These are phyloP conservation scores for Solanum hybrid DNA, from an alignment of 305 asterid species.

Conservation along the genomic window DNA sequence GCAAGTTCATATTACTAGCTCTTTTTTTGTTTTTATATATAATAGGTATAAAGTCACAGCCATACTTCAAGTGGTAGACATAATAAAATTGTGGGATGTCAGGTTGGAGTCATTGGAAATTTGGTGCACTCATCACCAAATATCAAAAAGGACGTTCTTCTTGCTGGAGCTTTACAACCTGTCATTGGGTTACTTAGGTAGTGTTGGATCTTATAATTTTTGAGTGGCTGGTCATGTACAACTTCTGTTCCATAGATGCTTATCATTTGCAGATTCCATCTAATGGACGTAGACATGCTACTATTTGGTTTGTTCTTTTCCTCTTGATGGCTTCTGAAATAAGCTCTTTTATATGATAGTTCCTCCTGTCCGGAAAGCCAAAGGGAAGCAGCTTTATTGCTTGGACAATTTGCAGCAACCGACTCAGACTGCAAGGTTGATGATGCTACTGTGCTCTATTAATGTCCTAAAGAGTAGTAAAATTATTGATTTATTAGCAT, in stretches of 20 bases:
- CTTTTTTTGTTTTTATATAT: neutral
- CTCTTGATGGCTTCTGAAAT: neutral
- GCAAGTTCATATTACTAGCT: neutral
- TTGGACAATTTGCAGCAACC: constrained; percentile 82
- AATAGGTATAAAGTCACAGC: neutral
- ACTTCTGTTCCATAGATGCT: neutral
- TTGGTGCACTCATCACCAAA: constrained; percentile 76
- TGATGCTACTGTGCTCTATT: neutral
- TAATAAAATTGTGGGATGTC: constrained; percentile 2
- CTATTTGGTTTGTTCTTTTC: neutral
- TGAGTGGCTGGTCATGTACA: neutral
- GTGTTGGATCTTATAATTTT: neutral
- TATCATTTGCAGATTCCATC: neutral
- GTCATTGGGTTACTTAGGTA: constrained; percentile 77
- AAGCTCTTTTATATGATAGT: constrained; percentile 24
- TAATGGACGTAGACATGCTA: neutral
- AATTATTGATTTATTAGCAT: neutral
- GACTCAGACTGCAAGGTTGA: constrained; percentile 85
- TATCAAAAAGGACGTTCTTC: constrained; percentile 69
- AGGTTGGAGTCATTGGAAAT: constrained; percentile 74
- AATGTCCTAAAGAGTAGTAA: neutral
- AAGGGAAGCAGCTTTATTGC: constrained; percentile 79
- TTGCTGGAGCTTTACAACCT: constrained; percentile 80
- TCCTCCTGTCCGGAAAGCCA: constrained; percentile 77
- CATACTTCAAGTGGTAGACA: neutral